phyloP scores from a whole-genome alignment of 345 rosid species.

The Hibiscus trionum region DNA sequence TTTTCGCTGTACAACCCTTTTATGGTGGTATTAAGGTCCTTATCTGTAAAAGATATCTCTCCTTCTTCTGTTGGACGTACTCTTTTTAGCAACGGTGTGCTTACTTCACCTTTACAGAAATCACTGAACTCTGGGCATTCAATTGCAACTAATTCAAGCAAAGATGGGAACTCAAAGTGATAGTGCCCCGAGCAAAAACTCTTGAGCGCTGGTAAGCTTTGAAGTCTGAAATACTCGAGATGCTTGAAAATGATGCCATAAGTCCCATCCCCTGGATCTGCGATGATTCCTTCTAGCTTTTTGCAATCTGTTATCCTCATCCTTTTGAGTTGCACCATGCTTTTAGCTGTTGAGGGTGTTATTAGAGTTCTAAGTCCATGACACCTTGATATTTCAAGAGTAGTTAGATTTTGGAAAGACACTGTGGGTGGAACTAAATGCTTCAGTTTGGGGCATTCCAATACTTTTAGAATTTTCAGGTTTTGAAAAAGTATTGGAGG shows the following conservation, averaged over 20 bases:
- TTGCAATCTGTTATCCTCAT: constrained; percentile 15
- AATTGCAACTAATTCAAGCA: neutral
- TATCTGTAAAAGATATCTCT: too few relatives aligned
- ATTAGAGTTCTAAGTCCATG: constrained; percentile 10
- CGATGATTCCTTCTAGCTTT: constrained; percentile 11
- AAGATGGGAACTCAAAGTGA: neutral
- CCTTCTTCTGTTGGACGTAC: neutral
- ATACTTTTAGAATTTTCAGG: constrained; percentile 6
- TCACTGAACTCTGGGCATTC: neutral
- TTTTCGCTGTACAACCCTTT: neutral
- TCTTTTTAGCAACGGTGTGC: neutral
- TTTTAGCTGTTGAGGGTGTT: constrained; percentile 13
- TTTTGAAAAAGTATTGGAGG: neutral
- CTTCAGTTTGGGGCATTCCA: neutral
- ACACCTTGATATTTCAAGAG: constrained; percentile 10
- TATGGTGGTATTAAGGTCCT: constrained; percentile 1
- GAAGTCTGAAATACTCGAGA: constrained; percentile 9
- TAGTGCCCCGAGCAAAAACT: neutral
- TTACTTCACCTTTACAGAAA: neutral
- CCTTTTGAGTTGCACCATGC: constrained; percentile 9
- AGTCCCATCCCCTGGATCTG: neutral
- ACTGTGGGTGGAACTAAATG: constrained; percentile 2
- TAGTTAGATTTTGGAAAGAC: constrained; percentile 10
- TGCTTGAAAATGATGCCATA: constrained; percentile 11
- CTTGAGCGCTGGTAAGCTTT: constrained; percentile 6